phyloP scores from a whole-genome alignment of 1,284 basidiomycete species.

The Boletus holoroseus region DNA sequence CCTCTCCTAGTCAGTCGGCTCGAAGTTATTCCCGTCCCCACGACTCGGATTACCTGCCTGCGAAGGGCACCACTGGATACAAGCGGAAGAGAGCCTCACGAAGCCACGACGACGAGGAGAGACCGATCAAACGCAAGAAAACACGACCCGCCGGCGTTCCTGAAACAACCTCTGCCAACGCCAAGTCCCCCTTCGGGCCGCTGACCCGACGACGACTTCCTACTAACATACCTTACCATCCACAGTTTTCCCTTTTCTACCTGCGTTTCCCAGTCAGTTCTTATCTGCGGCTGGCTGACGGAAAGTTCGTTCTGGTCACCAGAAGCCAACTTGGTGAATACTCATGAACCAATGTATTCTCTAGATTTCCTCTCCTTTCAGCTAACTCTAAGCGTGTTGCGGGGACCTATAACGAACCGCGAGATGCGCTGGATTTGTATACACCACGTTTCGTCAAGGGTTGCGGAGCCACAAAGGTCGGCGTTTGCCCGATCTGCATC shows the following conservation, averaged over 20 bases:
- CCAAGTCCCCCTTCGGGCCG: background rate
- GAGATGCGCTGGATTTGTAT: slow-evolving; percentile 59
- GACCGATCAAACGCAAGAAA: slow-evolving; percentile 16
- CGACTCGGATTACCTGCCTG: slow-evolving; percentile 18
- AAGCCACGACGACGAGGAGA: slow-evolving; percentile 11
- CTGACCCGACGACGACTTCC: slow-evolving; percentile 44
- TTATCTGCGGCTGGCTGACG: slow-evolving; percentile 37
- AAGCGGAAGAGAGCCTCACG: slow-evolving; percentile 20
- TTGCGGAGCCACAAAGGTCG: slow-evolving; percentile 61
- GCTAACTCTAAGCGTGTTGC: slow-evolving; percentile 39
- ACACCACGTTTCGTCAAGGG: slow-evolving; percentile 75
- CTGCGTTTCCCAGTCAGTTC: slow-evolving; percentile 58
- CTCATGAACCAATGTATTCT: slow-evolving; percentile 4
- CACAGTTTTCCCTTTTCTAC: slow-evolving; percentile 55
- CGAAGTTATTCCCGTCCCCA: background rate
- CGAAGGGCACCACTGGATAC: slow-evolving; percentile 10
- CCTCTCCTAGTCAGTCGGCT: background rate
- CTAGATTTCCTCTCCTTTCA: slow-evolving; percentile 34
- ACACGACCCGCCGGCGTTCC: background rate
- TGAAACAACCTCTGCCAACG: background rate
- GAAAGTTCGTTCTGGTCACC: slow-evolving; percentile 26
- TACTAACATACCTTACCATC: slow-evolving; percentile 39
- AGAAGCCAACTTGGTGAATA: background rate
- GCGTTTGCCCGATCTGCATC: slow-evolving; percentile 72
- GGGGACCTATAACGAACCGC: slow-evolving; percentile 54